Percentiles rank a stretch among this genome's conserved stretches.
Evolutionary conservation across 1,284 basidiomycete species (phyloP).

Genomic region (Ganoderma sinense): DNA sequence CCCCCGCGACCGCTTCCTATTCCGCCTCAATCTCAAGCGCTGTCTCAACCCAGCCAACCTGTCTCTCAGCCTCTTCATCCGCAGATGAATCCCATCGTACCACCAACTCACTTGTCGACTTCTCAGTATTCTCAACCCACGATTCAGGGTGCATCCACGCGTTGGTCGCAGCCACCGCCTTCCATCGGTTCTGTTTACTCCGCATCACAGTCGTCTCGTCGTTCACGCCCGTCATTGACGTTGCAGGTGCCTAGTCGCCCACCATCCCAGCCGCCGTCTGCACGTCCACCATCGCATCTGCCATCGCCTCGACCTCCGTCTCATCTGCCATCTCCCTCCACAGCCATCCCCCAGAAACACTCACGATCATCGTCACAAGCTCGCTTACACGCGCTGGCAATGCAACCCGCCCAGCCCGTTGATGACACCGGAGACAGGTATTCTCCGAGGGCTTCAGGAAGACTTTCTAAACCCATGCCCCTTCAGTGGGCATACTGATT

Average conservation of each 20-base stretch:
- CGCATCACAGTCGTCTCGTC: neutral
- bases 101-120: neutral
- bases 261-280: conserved; percentile 1
- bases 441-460: conserved; percentile 33
- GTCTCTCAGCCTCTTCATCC: neutral
- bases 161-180: conserved; percentile 7
- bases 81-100: neutral
- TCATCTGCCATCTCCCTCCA: conserved; percentile 19
- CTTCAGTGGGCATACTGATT: conserved; percentile 20
- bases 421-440: conserved; percentile 14
- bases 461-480: conserved; percentile 31
- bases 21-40: neutral
- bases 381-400: conserved; percentile 8
- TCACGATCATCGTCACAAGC: conserved; percentile 23
- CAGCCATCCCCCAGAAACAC: conserved; percentile 16
- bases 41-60: neutral
- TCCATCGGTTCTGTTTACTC: conserved; percentile 4
- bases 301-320: conserved; percentile 14
- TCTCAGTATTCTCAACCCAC: neutral
- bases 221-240: neutral
- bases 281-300: conserved; percentile 4
- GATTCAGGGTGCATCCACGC: neutral
- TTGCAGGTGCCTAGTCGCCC: conserved; percentile 4
- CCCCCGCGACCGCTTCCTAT: neutral
- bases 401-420: neutral